Evolutionary conservation across 164 flowering plant genomes (phyloP), one percentile per base, ranked within the genome.

Genomic region (Magnolia changhungtana): DNA sequence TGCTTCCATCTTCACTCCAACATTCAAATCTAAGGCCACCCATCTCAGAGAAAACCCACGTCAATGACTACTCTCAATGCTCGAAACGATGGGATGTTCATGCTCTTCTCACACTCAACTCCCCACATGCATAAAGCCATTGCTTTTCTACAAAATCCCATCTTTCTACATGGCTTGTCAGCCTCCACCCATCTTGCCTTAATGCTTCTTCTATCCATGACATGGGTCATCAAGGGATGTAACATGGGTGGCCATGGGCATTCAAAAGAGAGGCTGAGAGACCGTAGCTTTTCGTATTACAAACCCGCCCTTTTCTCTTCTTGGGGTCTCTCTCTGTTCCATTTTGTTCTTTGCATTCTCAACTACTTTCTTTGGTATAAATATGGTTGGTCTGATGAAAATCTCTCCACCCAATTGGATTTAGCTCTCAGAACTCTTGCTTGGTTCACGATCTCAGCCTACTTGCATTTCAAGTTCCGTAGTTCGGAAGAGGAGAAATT

Each of bases 101-200:
- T 72, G 73, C 72, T 84, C 67, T 74, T 80, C 61, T 49, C 75
- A 27, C 59, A 23, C 55, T 24, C 73, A 21, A 29, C 45, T n/a
- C 66, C 59, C 50, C 73, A 69, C 69, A 73, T 50, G 67, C 50
- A 58, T 29, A 19, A 73, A 10, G 76, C 55, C 66, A 67, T 71
- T 75, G 78, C 50, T 76, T 82, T 88, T 37, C 79, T 88, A 50
- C 81, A 81, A 2, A 81, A 87, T 65, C 91, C 91, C 71, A 73
- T 84, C 50, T 86, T 88, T 74, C 67, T 82, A 16, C 90, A 83
- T 81, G 88, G 85, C 73, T 68, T 87, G 72, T 90, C 90, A 70
- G 89, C 80, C 73, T 80, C 77, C 8, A 73, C 83, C 21, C 91
- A 91, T 79, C 50, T 90, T 19, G 49, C 85, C 75, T 76, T 89